Evolutionary conservation across 306 rosid genomes (phyloP), one percentile per base, ranked within the genome.

Genomic region (Gillenia trifoliata): DNA sequence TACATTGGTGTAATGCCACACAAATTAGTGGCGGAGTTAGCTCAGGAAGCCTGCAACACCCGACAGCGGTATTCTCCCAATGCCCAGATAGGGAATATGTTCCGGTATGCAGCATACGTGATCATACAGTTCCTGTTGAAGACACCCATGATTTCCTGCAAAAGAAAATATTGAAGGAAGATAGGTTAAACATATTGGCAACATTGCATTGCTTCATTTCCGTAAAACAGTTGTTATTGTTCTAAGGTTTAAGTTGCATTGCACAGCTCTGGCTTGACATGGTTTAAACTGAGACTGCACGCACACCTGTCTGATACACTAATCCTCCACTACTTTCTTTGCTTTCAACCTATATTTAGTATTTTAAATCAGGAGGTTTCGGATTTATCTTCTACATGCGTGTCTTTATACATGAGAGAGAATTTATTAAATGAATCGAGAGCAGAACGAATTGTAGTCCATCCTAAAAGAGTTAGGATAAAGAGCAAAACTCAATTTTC

Each of bases 41-140:
- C 56, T 72, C 67, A 72, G 19, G 64, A 45, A 33, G 68, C 74
- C 84, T 76, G 80, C 80, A 88, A 77, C 54, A 89, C 92, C 71
- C 68, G 86, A 23, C 62, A 23, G 43, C 73, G 83, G 76, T 89
- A 92, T 47, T 92, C 97, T 68, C 96, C 97, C 84, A 92, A 79
- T 0, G 97, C 97, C 97, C 97, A 92, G 28, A 92, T 86, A 19
- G 97, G 97, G 83, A 92, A 92, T 77, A 89, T 88, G 81, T 86
- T 89, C 80, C 97, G 80, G 87, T 92, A 92, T 20, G 97, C 87
- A 17, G 97, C 81, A 11, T 92, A 92, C 20, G 90, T 77, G 78
- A 92, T 89, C 97, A 92, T 92, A 69, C 97, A 89, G 63, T 92
- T 92, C 82, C 75, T 77, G 68, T 92, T 92, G 93, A 92, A 92